These are phyloP conservation scores for Yamadazyma membranifaciens DNA, from an alignment of 1,139 yeast genomes.

Conservation along the genomic window DNA sequence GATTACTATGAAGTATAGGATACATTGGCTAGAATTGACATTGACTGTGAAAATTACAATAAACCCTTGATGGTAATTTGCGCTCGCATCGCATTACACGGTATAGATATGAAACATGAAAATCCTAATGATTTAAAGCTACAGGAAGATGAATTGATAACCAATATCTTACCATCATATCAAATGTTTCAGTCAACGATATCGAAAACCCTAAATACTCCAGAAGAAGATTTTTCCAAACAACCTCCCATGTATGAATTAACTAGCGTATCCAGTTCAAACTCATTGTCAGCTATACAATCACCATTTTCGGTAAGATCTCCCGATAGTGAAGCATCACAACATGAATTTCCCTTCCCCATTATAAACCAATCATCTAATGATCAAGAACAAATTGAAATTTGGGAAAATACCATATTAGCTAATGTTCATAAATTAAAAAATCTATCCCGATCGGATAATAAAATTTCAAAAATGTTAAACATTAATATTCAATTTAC, in stretches of 20 bases:
- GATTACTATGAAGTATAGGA: too few relatives aligned
- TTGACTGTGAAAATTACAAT: too few relatives aligned
- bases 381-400: conserved; percentile 29
- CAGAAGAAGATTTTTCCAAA: conserved; percentile 39
- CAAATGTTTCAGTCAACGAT: conserved; percentile 48
- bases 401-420: conserved; percentile 45
- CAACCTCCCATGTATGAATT: conserved; percentile 47
- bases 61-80: neutral
- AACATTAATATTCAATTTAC: conserved; percentile 36
- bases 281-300: conserved; percentile 17
- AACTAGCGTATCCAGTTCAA: conserved; percentile 30
- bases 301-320: conserved; percentile 18
- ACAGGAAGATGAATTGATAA: conserved; percentile 31
- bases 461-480: conserved; percentile 25
- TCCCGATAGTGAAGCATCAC: conserved; percentile 1
- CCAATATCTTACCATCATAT: conserved; percentile 45
- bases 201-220: conserved; percentile 36
- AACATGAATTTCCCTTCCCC: conserved; percentile 18
- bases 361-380: conserved; percentile 9
- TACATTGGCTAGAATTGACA: too few relatives aligned
- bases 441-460: conserved; percentile 30
- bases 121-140: neutral
- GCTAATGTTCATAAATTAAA: conserved; percentile 44
- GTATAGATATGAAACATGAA: too few relatives aligned
- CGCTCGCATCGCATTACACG: neutral